A percentile compares a stretch with the other conserved stretches of the same genome.
Conservation (phyloP, 225 moss, liverwort and hornwort species). For the Rhytidiadelphus loreus region DNA sequence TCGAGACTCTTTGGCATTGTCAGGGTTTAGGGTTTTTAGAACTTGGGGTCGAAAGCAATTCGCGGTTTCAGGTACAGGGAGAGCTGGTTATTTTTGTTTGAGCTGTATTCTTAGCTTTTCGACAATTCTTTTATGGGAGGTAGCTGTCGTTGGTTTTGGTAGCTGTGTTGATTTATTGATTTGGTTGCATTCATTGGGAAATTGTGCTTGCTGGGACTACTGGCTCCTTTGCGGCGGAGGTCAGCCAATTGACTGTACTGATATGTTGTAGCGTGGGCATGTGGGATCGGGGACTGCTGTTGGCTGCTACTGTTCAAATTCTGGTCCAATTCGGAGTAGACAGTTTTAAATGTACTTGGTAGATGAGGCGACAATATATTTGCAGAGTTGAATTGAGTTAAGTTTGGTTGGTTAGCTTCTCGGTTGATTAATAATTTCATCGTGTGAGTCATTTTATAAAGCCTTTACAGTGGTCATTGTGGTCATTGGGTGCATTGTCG, state of each 20-base stretch:
- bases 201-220: neutral
- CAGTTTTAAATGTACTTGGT: neutral
- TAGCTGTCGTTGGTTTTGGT: neutral
- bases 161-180: neutral
- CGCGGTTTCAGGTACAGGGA: neutral
- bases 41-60: neutral
- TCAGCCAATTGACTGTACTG: neutral
- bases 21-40: slow-evolving; percentile 25
- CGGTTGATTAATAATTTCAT: neutral
- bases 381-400: neutral
- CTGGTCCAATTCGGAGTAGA: neutral
- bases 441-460: neutral
- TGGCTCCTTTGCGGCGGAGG: neutral
- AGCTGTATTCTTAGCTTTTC: neutral
- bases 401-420: neutral
- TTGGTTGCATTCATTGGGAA: neutral
- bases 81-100: neutral
- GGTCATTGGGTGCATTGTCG: neutral
- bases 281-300: neutral
- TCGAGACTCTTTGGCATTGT: neutral
- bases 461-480: neutral
- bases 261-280: neutral
- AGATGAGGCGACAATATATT: neutral
- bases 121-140: neutral
- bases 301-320: neutral